Evolutionary conservation across 148 eudicot species (phyloP).

Genomic region (Agrostemma githago): DNA sequence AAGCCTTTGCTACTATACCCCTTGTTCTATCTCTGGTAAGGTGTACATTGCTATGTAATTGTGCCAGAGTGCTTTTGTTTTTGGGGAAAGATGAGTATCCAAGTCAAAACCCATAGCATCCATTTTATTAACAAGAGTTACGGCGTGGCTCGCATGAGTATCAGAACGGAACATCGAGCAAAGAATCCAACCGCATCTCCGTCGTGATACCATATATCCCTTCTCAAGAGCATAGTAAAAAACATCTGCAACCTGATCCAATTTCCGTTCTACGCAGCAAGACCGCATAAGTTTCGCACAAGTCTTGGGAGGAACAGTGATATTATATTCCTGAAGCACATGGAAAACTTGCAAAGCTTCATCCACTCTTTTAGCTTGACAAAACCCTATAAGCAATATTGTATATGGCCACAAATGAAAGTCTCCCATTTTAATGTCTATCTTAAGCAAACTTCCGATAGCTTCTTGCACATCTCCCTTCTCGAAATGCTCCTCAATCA

Average conservation of each 20-base stretch:
- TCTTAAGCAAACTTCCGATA: conserved; percentile 49
- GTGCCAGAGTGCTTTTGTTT: conserved; percentile 43
- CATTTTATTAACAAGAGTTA: conserved; percentile 54
- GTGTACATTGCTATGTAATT: conserved; percentile 12
- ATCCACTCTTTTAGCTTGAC: conserved; percentile 44
- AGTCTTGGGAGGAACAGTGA: conserved; percentile 53
- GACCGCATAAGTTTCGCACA: conserved; percentile 54
- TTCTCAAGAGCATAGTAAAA: conserved; percentile 54
- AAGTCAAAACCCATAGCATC: conserved; percentile 49
- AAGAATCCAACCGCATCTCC: conserved; percentile 47
- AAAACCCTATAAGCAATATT: conserved; percentile 70
- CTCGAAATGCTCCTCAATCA: conserved; percentile 43
- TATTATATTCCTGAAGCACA: conserved; percentile 39
- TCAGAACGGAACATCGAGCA: conserved; percentile 37
- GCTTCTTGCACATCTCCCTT: conserved; percentile 52
- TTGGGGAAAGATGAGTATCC: conserved; percentile 30
- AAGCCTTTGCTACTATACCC: not conserved
- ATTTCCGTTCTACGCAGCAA: conserved; percentile 41
- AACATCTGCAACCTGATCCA: conserved; percentile 49
- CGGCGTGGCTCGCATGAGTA: conserved; percentile 32
- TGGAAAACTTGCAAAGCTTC: conserved; percentile 60
- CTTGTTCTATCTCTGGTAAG: not conserved
- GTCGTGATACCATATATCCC: conserved; percentile 42
- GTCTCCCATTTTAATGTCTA: conserved; percentile 45
- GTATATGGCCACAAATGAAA: conserved; percentile 61